Base-by-base conservation (phyloP, 2,329 filamentous ascomycete species). In the Talaromyces sp. region DNA sequence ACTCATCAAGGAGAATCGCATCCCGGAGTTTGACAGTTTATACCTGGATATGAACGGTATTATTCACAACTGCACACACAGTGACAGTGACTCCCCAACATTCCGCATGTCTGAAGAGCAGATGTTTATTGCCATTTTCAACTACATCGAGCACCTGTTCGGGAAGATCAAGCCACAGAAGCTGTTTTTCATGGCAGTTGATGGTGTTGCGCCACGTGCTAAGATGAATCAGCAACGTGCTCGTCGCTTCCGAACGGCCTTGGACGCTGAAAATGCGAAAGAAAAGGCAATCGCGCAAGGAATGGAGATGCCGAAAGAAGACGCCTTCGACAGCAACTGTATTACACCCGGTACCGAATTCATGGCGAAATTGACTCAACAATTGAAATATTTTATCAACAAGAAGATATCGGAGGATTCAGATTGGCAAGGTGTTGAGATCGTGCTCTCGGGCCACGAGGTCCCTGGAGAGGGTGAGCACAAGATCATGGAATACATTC, bases 401-500 rank as follows among this genome's bases (percentile, higher is more conserved):
- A 99, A 99, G 77, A 99, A 99, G 76, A 87, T 99, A 10, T 94
- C 91, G 2, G 93, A 99, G 73, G 94, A 99, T 72, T 85, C 87
- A 43, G 94, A 99, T 67, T 99, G 94, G 94, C 94, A 99, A 76
- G 90, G 90, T 55, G 94, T 95, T 61, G 92, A 97, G 70, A 87
- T 99, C 64, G 91, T 99, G 48, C 82, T 99, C 54, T 99, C 94
- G 5, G 94, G 95, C 49, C 95, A 99, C 70, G 95, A 99, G 74
- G 93, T 97, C 22, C 94, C 94, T 6, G 94, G 94, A 65, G 95
- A 99, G 76, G 94, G 94, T 65, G 94, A 99, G 75, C 94, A 99
- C 80, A 99, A 99, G 79, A 96, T 99, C 75, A 99, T 99, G 94
- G 95, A 99, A 75, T 99, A 99, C 75, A 99, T 99, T 73, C 89